A percentile compares a stretch with the other conserved stretches of the same genome.
Evolutionary conservation across 2,329 filamentous ascomycete species (phyloP).

Genomic region (Aspergillus tanneri): DNA sequence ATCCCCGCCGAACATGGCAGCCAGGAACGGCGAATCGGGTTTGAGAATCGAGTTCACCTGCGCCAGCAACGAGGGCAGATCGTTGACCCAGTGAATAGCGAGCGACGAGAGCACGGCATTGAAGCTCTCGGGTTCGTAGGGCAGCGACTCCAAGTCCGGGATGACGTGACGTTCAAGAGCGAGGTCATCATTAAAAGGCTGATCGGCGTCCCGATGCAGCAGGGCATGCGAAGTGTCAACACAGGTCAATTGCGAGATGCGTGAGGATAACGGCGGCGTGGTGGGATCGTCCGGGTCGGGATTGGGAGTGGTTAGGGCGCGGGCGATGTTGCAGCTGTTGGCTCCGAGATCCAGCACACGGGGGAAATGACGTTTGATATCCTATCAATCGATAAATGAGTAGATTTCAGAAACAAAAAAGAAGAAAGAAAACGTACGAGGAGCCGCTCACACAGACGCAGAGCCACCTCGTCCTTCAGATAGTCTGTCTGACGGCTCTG

Average conservation of each 20-base stretch:
- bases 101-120: constrained; percentile 87
- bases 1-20: constrained; percentile 94
- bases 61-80: constrained; percentile 78
- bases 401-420: not conserved
- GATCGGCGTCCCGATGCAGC: constrained; percentile 71
- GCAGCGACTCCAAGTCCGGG: constrained; percentile 64
- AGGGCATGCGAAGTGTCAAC: constrained; percentile 77
- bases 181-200: constrained; percentile 68
- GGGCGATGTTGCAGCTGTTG: constrained; percentile 91
- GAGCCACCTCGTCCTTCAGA: constrained; percentile 86
- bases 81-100: constrained; percentile 96
- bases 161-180: constrained; percentile 73
- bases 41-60: constrained; percentile 87
- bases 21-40: constrained; percentile 87
- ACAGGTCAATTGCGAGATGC: constrained; percentile 73
- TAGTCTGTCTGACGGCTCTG: constrained; percentile 83
- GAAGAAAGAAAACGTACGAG: constrained; percentile 56
- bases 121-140: constrained; percentile 74
- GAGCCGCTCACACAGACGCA: constrained; percentile 78
- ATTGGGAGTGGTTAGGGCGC: constrained; percentile 69
- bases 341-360: constrained; percentile 88
- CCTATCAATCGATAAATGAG: constrained; percentile 51
- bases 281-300: constrained; percentile 55
- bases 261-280: constrained; percentile 60
- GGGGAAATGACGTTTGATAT: constrained; percentile 86